These are phyloP conservation scores for Phanerochaete sordida DNA, from an alignment of 768 basidiomycete genomes.

Conservation along the genomic window DNA sequence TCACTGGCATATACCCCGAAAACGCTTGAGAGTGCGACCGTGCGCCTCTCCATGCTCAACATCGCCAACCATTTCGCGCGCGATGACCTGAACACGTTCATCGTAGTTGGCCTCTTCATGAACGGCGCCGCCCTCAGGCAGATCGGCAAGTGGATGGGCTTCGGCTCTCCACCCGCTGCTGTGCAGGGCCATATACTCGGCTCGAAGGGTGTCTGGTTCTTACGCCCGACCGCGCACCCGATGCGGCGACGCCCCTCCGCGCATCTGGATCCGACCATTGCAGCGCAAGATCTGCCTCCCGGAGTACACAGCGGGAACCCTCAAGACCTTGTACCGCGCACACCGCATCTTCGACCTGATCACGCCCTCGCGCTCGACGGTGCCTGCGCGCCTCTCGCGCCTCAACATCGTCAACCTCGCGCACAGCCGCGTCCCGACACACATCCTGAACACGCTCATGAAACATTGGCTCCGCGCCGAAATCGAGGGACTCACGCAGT, in stretches of 20 bases:
- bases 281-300: slow-evolving; percentile 29
- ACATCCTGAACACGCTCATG: slow-evolving; percentile 46
- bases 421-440: slow-evolving; percentile 50
- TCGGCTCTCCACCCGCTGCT: slow-evolving; percentile 19
- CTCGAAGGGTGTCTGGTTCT: slow-evolving; percentile 33
- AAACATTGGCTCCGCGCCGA: slow-evolving; percentile 45
- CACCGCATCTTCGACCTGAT: slow-evolving; percentile 60
- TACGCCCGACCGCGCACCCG: slow-evolving; percentile 25
- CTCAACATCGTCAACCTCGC: slow-evolving; percentile 63
- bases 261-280: slow-evolving; percentile 33
- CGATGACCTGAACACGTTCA: too few species aligned
- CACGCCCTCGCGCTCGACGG: slow-evolving; percentile 40
- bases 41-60: too few species aligned
- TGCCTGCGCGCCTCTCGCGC: slow-evolving; percentile 41
- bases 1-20: too few species aligned
- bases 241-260: slow-evolving; percentile 25
- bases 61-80: too few species aligned
- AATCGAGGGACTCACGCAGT: slow-evolving; percentile 49
- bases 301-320: background rate
- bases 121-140: slow-evolving; percentile 29
- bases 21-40: too few species aligned
- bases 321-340: slow-evolving; percentile 20
- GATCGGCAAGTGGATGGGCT: slow-evolving; percentile 22
- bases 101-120: too few species aligned
- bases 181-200: slow-evolving; percentile 33